A percentile compares a stretch with the other conserved stretches of the same genome.
Evolutionary conservation across 768 basidiomycete species (phyloP).

Genomic region (Lactifluus pinguis): DNA sequence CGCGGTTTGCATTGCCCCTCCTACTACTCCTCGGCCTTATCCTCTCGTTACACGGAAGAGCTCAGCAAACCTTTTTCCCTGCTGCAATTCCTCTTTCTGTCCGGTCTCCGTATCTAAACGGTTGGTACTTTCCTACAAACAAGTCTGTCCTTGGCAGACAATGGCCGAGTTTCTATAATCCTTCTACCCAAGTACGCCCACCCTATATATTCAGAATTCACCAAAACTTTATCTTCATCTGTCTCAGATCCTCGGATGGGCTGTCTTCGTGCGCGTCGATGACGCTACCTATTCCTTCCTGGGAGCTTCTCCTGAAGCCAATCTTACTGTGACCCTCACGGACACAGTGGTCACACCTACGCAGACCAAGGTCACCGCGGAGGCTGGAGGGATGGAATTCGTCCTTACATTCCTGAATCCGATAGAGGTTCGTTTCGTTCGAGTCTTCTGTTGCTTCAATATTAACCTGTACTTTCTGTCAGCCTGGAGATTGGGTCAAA

Average conservation of each 20-base stretch:
- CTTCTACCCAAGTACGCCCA: not conserved
- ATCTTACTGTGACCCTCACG: slow-evolving; percentile 17
- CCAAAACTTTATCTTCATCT: not conserved
- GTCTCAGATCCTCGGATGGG: slow-evolving; percentile 9
- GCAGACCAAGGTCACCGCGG: slow-evolving; percentile 26
- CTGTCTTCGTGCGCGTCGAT: slow-evolving; percentile 11
- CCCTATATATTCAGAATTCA: not conserved
- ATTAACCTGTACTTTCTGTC: not conserved
- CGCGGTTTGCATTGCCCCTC: not conserved
- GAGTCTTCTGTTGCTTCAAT: no score
- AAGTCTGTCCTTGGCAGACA: not conserved
- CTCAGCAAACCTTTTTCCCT: slow-evolving; percentile 18
- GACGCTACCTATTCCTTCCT: slow-evolving; percentile 16
- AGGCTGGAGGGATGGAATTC: slow-evolving; percentile 30
- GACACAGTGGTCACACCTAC: slow-evolving; percentile 29
- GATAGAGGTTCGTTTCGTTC: slow-evolving; percentile 26
- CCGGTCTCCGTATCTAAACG: slow-evolving; percentile 23
- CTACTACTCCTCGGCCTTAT: not conserved
- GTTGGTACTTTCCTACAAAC: slow-evolving; percentile 16
- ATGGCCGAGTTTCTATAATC: slow-evolving; percentile 19
- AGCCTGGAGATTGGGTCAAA: slow-evolving; percentile 31
- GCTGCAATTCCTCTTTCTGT: slow-evolving; percentile 22
- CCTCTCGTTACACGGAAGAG: not conserved
- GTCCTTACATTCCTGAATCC: slow-evolving; percentile 33
- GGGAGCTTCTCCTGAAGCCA: slow-evolving; percentile 2